Base-by-base conservation (phyloP, 768 basidiomycete genomes). In the Tephrocybe sp. region DNA sequence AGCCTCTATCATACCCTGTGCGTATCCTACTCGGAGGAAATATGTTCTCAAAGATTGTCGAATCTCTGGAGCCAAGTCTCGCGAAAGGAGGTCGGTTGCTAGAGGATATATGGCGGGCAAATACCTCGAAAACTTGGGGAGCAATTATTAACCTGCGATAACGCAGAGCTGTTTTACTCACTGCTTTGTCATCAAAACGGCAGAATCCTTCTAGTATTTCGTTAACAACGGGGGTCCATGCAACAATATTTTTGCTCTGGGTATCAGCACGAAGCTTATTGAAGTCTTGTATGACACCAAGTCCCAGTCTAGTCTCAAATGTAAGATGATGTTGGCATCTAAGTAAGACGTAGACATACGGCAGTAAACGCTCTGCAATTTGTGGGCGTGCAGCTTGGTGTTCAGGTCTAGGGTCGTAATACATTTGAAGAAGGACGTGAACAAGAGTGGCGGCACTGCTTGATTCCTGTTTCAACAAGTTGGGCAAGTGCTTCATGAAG, bases 401-500 rank as follows among this genome's bases (percentile, higher is more conserved):
- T 49, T 92, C 94, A 3, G 83, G 74, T n/a, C 94, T 81, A 12
- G 83, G 72, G 67, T 98, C 97, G 49, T 86, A 86, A 65, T 97
- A 97, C 94, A 99, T 97, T 25, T 88, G 79, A 36, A 97, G 70
- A 24, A 98, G 73, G 8, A 97, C 83, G 59, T 94, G 92, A 37
- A 98, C 93, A 30, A 98, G 75, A 0, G 94, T 97, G 2, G 95
- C 82, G 42, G 97, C 97, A 61, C 92, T 94, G 54, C 91, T 97
- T 12, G 95, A 97, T 68, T 99, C 97, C 61, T 99, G 97, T 66
- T 98, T 97, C 47, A 99, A 71, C 34, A 99, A 79, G 69, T 99
- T 99, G 0, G 97, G 97, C 24, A 98, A 71, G 65, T 99, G 97
- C 64, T 97, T 97, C 97, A 99, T 99, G 72, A 99, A 99, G 6